A percentile compares a stretch with the other conserved stretches of the same genome.
Evolutionary conservation across 2,329 filamentous ascomycete species (phyloP).

Genomic region (Phaeoacremonium minimum): DNA sequence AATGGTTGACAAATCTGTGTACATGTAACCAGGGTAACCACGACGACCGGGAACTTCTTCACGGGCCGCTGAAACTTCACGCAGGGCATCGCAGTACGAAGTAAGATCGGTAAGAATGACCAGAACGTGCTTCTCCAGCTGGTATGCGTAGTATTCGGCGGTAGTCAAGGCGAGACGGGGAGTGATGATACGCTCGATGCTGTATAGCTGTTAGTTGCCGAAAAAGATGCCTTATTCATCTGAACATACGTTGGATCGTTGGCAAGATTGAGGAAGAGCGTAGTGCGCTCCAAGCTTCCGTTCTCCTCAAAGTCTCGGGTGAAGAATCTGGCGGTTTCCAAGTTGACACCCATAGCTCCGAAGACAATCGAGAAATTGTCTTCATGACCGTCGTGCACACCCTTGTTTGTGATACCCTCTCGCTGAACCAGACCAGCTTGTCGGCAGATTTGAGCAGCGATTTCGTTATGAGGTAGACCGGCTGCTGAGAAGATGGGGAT

Average conservation of each 20-base stretch:
- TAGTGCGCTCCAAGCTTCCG: constrained; percentile 94
- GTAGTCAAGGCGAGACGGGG: constrained; percentile 97
- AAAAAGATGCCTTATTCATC: background rate
- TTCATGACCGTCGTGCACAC: constrained; percentile 91
- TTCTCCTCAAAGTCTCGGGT: constrained; percentile 99
- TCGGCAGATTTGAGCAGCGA: constrained; percentile 96
- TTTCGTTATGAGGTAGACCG: constrained; percentile 98
- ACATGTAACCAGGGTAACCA: constrained; percentile 99
- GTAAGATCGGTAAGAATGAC: constrained; percentile 98
- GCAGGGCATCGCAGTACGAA: constrained; percentile 96
- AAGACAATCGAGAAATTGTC: constrained; percentile 99
- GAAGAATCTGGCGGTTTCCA: constrained; percentile 98
- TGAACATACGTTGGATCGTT: constrained; percentile 88
- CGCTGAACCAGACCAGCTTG: constrained; percentile 87
- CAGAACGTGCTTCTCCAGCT: constrained; percentile 98
- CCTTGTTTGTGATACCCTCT: constrained; percentile 80
- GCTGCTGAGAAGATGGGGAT: constrained; percentile 99
- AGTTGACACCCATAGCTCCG: constrained; percentile 99
- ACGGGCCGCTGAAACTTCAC: constrained; percentile 95
- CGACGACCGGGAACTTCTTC: constrained; percentile 99
- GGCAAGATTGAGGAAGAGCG: constrained; percentile 96
- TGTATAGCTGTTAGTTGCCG: constrained; percentile 27
- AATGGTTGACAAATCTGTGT: constrained; percentile 99
- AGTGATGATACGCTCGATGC: constrained; percentile 99
- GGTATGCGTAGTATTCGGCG: constrained; percentile 99